A percentile compares a stretch with the other conserved stretches of the same genome.
Conservation (phyloP, 805 yeast species). For the Yarrowia sp. region DNA sequence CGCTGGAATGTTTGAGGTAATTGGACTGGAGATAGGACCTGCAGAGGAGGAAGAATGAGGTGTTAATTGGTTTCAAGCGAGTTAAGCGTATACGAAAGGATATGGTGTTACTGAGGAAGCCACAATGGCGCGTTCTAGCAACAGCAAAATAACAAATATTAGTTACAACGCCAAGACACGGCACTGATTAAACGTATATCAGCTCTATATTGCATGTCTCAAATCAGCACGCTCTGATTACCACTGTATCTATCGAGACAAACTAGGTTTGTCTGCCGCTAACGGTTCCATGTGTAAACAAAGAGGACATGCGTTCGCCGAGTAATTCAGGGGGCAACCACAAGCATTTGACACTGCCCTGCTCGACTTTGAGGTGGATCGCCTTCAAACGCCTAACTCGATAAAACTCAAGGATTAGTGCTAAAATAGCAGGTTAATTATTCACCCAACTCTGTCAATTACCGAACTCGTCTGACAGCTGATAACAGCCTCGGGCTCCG, state of each 20-base stretch:
- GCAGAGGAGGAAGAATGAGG: neutral
- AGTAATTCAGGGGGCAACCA: neutral
- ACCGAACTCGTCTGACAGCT: neutral
- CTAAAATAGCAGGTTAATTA: neutral
- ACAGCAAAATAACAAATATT: too few relatives aligned
- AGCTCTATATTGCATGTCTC: neutral
- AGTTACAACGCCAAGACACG: too few relatives aligned
- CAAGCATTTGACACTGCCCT: neutral
- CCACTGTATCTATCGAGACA: neutral
- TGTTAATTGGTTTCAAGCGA: neutral
- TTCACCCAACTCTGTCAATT: neutral
- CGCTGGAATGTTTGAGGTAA: slow-evolving; percentile 5
- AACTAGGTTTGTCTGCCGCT: neutral
- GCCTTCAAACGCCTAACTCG: neutral
- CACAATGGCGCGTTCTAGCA: too few relatives aligned
- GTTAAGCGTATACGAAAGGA: too few relatives aligned
- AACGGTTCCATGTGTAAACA: neutral
- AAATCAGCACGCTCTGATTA: neutral
- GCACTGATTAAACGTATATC: neutral
- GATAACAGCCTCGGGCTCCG: too few relatives aligned
- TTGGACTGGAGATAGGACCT: neutral
- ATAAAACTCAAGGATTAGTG: slow-evolving; percentile 1
- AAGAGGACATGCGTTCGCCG: neutral
- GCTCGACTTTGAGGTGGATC: neutral
- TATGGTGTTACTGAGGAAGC: neutral